Evolutionary conservation across 2,329 filamentous ascomycete genomes (phyloP).

Genomic region (Lecanicillium sp.): DNA sequence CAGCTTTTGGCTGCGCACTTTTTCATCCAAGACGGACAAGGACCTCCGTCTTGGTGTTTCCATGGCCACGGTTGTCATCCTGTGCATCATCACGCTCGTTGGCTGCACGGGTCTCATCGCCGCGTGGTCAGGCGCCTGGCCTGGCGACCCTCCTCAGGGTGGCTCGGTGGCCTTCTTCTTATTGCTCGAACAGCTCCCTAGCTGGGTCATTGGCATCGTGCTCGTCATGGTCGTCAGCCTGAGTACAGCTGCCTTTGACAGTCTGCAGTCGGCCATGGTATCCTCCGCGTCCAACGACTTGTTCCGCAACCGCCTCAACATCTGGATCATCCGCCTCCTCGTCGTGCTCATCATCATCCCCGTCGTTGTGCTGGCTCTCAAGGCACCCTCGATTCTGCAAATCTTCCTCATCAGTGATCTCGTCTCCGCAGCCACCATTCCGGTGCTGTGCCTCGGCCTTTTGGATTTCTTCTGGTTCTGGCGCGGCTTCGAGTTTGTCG

Average conservation of each 20-base stretch:
- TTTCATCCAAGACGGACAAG: constrained; percentile 69
- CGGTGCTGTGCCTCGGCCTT: constrained; percentile 66
- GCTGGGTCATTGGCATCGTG: constrained; percentile 75
- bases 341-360: constrained; percentile 70
- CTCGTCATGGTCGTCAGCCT: constrained; percentile 73
- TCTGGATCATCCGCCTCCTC: constrained; percentile 61
- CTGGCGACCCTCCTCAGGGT: constrained; percentile 48
- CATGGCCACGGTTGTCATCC: constrained; percentile 56
- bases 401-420: constrained; percentile 80
- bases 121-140: constrained; percentile 67
- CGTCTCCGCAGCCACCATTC: constrained; percentile 67
- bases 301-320: constrained; percentile 71
- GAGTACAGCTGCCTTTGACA: constrained; percentile 72
- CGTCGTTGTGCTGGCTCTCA: constrained; percentile 64
- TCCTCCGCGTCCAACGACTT: constrained; percentile 78
- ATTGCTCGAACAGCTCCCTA: constrained; percentile 61
- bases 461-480: constrained; percentile 64
- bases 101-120: constrained; percentile 67
- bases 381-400: constrained; percentile 65
- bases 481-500: constrained; percentile 72
- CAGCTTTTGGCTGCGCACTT: constrained; percentile 77
- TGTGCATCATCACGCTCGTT: constrained; percentile 64
- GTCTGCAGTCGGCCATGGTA: constrained; percentile 74
- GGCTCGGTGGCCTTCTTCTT: constrained; percentile 68
- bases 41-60: constrained; percentile 68